Conservation (phyloP, 2,329 filamentous ascomycete species). For the Westerdykella sp. region DNA sequence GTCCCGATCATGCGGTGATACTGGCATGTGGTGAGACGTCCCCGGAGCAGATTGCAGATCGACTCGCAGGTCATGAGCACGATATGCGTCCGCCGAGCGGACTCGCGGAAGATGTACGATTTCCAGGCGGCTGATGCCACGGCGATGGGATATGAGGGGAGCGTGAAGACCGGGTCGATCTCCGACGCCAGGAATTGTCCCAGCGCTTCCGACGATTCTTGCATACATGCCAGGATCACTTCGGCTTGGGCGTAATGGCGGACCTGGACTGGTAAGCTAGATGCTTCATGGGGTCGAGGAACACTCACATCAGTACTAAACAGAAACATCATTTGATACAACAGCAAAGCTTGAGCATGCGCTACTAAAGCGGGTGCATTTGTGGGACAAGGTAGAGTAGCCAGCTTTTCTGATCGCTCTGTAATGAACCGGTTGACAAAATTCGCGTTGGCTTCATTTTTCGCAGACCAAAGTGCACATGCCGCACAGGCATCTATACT, state of each 20-base stretch:
- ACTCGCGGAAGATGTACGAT: constrained; percentile 51
- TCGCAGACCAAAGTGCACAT: too few species aligned
- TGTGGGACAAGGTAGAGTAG: too few species aligned
- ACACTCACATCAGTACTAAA: constrained; percentile 3
- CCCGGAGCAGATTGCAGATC: constrained; percentile 16
- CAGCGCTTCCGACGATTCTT: constrained; percentile 5
- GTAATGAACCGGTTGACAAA: too few species aligned
- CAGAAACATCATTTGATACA: too few species aligned
- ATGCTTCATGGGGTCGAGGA: background rate
- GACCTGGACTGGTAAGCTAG: constrained; percentile 4
- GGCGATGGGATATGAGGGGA: constrained; percentile 39
- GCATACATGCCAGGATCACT: constrained; percentile 12
- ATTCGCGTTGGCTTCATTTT: too few species aligned
- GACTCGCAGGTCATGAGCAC: constrained; percentile 43
- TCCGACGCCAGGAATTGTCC: constrained; percentile 9
- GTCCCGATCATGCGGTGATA: constrained; percentile 6
- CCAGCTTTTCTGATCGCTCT: too few species aligned
- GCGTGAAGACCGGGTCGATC: constrained; percentile 10
- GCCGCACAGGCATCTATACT: too few species aligned
- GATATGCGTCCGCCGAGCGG: constrained; percentile 48
- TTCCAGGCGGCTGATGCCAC: constrained; percentile 42
- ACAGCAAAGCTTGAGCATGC: too few species aligned
- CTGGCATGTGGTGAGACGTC: constrained; percentile 11
- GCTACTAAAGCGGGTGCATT: too few species aligned
- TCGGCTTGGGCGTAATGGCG: constrained; percentile 15